A percentile compares a stretch with the other conserved stretches of the same genome.
phyloP scores from a whole-genome alignment of 2,329 filamentous ascomycete species.

The Mycosphaerelloides madeirae region DNA sequence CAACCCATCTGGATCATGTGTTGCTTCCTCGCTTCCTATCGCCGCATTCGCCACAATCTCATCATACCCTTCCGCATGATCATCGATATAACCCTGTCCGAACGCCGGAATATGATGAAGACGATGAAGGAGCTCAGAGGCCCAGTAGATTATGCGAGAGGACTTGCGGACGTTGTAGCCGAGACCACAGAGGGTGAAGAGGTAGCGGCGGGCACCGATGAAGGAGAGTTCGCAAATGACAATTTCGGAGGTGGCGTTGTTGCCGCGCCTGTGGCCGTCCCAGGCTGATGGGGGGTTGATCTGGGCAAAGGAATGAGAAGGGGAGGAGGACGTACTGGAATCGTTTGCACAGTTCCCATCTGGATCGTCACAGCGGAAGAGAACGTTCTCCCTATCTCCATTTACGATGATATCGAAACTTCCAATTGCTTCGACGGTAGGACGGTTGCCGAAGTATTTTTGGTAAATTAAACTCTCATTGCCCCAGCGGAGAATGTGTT shows the following conservation, averaged over 20 bases:
- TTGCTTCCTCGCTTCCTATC: conserved; percentile 46
- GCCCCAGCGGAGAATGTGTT: conserved; percentile 57
- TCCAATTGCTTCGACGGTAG: conserved; percentile 56
- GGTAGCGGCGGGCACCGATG: conserved; percentile 50
- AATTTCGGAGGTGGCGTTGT: conserved; percentile 61
- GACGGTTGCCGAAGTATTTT: conserved; percentile 62
- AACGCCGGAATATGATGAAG: conserved; percentile 59
- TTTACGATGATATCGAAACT: conserved; percentile 58
- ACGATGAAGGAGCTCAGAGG: conserved; percentile 61
- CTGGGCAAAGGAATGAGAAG: not conserved
- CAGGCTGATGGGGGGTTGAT: conserved; percentile 44
- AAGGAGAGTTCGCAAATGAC: conserved; percentile 65
- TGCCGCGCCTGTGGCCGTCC: conserved; percentile 64
- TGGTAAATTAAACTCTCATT: conserved; percentile 55
- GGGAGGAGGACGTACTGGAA: conserved; percentile 10
- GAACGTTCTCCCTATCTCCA: conserved; percentile 52
- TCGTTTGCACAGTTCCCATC: conserved; percentile 55
- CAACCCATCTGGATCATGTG: conserved; percentile 57
- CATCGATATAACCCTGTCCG: conserved; percentile 56
- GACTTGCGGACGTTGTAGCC: conserved; percentile 59
- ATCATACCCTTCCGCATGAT: conserved; percentile 57
- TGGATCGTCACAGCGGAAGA: conserved; percentile 65
- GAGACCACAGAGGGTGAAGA: conserved; percentile 56
- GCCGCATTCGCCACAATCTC: conserved; percentile 52
- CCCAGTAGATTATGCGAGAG: conserved; percentile 59